Conservation (phyloP, 345 rosid species). For the Sonneratia caseolaris region DNA sequence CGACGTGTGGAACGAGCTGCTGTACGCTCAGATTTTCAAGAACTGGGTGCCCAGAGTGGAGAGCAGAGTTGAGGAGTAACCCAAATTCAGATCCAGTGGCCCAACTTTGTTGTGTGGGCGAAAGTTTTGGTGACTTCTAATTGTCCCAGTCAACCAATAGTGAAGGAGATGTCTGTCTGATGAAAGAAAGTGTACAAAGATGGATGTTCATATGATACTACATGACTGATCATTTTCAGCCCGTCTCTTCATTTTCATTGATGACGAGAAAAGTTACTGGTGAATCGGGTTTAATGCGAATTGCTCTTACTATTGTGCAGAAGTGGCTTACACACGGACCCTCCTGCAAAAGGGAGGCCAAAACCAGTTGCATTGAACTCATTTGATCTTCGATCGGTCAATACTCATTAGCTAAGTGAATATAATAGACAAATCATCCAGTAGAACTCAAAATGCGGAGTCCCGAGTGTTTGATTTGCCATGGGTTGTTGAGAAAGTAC, state of each 20-base stretch:
- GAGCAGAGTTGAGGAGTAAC: not conserved
- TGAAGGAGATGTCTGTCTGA: not conserved
- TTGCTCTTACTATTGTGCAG: not conserved
- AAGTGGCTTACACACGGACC: not conserved
- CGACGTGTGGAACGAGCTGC: slow-evolving; percentile 86
- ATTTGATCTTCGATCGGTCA: too few species aligned
- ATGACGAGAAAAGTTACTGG: not conserved
- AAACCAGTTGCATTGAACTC: not conserved
- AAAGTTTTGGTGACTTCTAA: slow-evolving; percentile 3
- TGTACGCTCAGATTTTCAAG: slow-evolving; percentile 42
- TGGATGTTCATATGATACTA: not conserved
- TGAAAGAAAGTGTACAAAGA: not conserved
- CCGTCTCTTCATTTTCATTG: not conserved
- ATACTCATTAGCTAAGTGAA: too few species aligned
- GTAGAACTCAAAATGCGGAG: too few species aligned
- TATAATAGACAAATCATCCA: too few species aligned
- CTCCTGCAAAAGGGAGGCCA: not conserved
- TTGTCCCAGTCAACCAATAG: not conserved
- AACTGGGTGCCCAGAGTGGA: slow-evolving; percentile 4
- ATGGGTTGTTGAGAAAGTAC: too few species aligned
- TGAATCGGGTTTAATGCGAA: not conserved
- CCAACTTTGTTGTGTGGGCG: not conserved
- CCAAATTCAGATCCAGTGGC: not conserved
- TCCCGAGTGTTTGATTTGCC: too few species aligned
- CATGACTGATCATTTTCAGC: not conserved